Conservation (phyloP, 164 flowering plant species). For the Taxillus chinensis region DNA sequence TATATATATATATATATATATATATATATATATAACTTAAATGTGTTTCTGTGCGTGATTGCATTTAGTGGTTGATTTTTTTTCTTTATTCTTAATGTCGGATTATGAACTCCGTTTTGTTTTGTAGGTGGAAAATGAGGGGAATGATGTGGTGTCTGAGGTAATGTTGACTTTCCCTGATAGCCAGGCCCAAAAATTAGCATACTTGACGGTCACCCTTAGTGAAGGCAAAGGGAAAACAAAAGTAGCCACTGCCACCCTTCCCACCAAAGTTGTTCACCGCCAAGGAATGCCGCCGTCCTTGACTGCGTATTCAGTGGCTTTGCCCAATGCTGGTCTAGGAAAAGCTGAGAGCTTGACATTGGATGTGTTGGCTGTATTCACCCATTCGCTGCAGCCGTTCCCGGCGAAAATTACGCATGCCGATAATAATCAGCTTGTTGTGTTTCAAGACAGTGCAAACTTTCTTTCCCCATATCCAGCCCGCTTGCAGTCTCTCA, state of each 20-base stretch:
- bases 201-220: conserved; percentile 31
- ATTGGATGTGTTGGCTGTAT: conserved; percentile 56
- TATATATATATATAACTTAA: no score
- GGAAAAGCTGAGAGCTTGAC: conserved; percentile 49
- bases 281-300: conserved; percentile 56
- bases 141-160: conserved; percentile 44
- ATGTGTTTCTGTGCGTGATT: no score
- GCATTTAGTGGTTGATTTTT: no score
- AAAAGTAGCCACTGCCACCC: conserved; percentile 26
- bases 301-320: conserved; percentile 51
- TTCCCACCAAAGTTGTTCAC: conserved; percentile 34
- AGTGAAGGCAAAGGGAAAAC: conserved; percentile 67
- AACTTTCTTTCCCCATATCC: conserved; percentile 69
- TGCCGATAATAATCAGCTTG: conserved; percentile 59
- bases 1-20: no score
- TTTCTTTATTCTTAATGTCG: no score
- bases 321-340: conserved; percentile 46
- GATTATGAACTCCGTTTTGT: no score
- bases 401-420: conserved; percentile 85
- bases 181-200: conserved; percentile 51
- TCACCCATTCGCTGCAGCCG: conserved; percentile 60
- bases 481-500: conserved; percentile 59
- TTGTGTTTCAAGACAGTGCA: conserved; percentile 73
- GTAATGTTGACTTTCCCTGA: conserved; percentile 62
- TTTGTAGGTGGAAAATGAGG: conserved; percentile 63